Conservation (phyloP, 2,329 filamentous ascomycete genomes). For the Drechslera avenae region DNA sequence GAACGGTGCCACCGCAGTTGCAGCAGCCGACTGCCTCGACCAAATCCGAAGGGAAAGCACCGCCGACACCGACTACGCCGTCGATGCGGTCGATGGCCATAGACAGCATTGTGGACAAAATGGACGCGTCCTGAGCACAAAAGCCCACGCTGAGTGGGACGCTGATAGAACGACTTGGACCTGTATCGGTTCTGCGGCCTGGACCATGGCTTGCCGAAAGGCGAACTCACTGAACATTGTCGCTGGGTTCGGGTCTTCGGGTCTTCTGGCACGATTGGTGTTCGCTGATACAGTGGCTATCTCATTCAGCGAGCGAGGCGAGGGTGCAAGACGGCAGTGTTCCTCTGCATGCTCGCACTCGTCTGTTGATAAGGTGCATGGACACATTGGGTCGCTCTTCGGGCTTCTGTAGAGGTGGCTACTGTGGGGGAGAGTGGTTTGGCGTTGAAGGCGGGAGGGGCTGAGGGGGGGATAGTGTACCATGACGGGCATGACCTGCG, state of each 20-base stretch:
- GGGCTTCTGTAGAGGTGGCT: constrained; percentile 1
- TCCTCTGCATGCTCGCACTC: background rate
- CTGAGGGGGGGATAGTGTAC: constrained; percentile 1
- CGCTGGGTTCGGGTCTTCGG: constrained; percentile 2
- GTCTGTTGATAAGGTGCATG: background rate
- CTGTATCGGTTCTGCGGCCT: background rate
- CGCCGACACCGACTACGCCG: constrained; percentile 45
- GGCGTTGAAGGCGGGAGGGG: constrained; percentile 19
- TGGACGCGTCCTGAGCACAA: constrained; percentile 39
- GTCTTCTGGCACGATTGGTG: constrained; percentile 3
- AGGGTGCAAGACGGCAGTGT: background rate
- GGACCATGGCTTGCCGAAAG: constrained; percentile 3
- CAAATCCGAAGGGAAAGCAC: constrained; percentile 40
- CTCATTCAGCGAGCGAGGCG: constrained; percentile 6
- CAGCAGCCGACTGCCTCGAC: constrained; percentile 20
- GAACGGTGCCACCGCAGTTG: constrained; percentile 12
- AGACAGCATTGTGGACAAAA: constrained; percentile 48
- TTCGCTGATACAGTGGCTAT: background rate
- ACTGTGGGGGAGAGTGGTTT: constrained; percentile 16
- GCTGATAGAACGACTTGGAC: background rate
- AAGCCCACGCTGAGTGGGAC: background rate
- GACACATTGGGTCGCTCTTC: background rate
- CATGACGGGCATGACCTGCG: constrained; percentile 4
- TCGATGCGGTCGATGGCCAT: constrained; percentile 48
- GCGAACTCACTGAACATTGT: constrained; percentile 5